phyloP scores from a whole-genome alignment of 129 eudicot genomes.

The Scalesia atractyloides region DNA sequence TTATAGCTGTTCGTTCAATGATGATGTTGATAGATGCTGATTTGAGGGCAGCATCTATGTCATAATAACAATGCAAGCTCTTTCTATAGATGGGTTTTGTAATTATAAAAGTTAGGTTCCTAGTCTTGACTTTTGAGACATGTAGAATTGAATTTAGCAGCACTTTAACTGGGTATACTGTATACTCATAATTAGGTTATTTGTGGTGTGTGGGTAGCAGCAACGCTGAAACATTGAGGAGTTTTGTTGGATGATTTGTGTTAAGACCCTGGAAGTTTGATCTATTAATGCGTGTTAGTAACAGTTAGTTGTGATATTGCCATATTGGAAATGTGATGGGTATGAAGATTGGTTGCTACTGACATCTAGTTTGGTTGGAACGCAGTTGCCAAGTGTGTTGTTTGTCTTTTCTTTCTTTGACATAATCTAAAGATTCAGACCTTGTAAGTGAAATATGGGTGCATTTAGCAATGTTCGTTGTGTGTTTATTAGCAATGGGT shows the following conservation, averaged over 20 bases:
- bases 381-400: conserved; percentile 25
- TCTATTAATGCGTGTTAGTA: conserved; percentile 30
- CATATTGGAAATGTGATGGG: conserved; percentile 31
- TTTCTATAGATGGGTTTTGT: conserved; percentile 33
- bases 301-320: conserved; percentile 18
- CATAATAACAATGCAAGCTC: conserved; percentile 30
- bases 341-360: conserved; percentile 27
- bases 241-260: conserved; percentile 22
- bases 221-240: conserved; percentile 40
- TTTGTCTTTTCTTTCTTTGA: neutral
- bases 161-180: conserved; percentile 33
- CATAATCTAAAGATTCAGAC: conserved; percentile 11
- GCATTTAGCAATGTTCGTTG: conserved; percentile 14
- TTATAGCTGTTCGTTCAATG: conserved; percentile 27
- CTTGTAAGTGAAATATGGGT: conserved; percentile 21
- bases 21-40: conserved; percentile 39
- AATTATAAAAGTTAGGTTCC: conserved; percentile 26
- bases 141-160: conserved; percentile 32
- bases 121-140: conserved; percentile 24
- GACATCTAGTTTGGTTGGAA: conserved; percentile 34
- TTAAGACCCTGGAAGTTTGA: conserved; percentile 28
- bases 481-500: neutral
- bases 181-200: conserved; percentile 31
- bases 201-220: conserved; percentile 32
- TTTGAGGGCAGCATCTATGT: conserved; percentile 22